Percentiles rank a stretch among this genome's conserved stretches.
Evolutionary conservation across 2,329 filamentous ascomycete genomes (phyloP).

Genomic region (Cercospora zeae-maydis): DNA sequence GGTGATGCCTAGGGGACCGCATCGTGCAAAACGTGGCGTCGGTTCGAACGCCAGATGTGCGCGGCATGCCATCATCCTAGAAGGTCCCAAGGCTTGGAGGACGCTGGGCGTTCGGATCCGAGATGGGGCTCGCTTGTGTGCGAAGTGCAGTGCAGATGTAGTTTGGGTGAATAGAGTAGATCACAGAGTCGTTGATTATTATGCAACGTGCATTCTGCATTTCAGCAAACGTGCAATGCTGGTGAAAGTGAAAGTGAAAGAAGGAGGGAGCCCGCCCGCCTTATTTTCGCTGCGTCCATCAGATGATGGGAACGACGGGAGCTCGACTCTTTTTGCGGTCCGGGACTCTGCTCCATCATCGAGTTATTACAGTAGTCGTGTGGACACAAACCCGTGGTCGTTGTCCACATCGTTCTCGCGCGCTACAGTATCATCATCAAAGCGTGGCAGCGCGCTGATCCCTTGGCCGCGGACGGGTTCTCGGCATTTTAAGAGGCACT

Average conservation of each 20-base stretch:
- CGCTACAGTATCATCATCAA: too few relatives aligned
- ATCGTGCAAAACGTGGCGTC: neutral
- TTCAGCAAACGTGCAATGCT: neutral
- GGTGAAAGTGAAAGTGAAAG: neutral
- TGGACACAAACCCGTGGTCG: too few relatives aligned
- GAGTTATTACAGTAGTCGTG: too few relatives aligned
- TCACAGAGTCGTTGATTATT: too few relatives aligned
- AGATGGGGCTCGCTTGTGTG: neutral
- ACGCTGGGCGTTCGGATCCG: neutral
- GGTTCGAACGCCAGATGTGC: neutral
- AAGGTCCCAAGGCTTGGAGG: neutral
- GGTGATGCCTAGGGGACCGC: neutral
- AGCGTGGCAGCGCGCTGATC: neutral
- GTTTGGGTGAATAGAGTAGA: too few relatives aligned
- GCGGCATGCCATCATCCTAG: conserved; percentile 2
- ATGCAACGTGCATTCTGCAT: neutral
- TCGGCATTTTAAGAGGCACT: neutral
- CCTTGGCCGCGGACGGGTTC: neutral
- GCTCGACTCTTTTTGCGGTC: too few relatives aligned
- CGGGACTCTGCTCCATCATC: too few relatives aligned
- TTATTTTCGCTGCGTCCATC: too few relatives aligned
- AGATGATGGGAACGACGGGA: too few relatives aligned
- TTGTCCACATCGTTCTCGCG: too few relatives aligned
- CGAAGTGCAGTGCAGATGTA: neutral
- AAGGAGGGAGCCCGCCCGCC: too few relatives aligned